Conservation (phyloP, 306 rosid species). For the Acacia crassicarpa region DNA sequence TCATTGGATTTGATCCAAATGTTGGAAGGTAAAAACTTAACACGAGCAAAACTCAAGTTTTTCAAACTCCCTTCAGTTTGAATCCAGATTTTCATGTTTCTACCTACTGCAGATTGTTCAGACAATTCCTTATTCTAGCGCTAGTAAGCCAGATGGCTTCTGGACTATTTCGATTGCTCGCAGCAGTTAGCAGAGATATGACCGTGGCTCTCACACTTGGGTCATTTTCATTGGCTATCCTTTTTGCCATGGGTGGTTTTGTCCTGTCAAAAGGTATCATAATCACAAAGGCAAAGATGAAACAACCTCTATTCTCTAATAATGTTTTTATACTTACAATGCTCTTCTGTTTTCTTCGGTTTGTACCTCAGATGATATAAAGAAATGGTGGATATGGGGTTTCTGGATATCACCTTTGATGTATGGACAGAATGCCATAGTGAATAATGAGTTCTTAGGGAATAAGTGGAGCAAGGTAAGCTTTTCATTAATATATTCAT, state of each 20-base stretch:
- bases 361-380: slow-evolving; percentile 23
- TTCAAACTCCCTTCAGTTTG: background rate
- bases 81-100: background rate
- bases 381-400: slow-evolving; percentile 50
- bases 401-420: slow-evolving; percentile 45
- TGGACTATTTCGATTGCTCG: slow-evolving; percentile 41
- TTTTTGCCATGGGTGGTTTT: slow-evolving; percentile 50
- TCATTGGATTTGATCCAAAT: slow-evolving; percentile 69
- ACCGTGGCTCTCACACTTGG: slow-evolving; percentile 43
- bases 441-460: slow-evolving; percentile 44
- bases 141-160: slow-evolving; percentile 55
- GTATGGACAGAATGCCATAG: slow-evolving; percentile 45
- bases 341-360: background rate
- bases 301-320: background rate
- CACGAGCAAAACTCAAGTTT: background rate
- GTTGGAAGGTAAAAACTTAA: slow-evolving; percentile 43
- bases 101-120: slow-evolving; percentile 43
- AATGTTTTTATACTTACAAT: slow-evolving; percentile 18
- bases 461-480: slow-evolving; percentile 43
- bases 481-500: background rate
- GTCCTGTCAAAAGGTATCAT: slow-evolving; percentile 54
- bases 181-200: slow-evolving; percentile 53
- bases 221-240: slow-evolving; percentile 29
- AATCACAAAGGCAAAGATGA: slow-evolving; percentile 20
- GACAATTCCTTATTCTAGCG: slow-evolving; percentile 46